phyloP scores from a whole-genome alignment of 257 asterid genomes.

The Scutellaria baicalensis region DNA sequence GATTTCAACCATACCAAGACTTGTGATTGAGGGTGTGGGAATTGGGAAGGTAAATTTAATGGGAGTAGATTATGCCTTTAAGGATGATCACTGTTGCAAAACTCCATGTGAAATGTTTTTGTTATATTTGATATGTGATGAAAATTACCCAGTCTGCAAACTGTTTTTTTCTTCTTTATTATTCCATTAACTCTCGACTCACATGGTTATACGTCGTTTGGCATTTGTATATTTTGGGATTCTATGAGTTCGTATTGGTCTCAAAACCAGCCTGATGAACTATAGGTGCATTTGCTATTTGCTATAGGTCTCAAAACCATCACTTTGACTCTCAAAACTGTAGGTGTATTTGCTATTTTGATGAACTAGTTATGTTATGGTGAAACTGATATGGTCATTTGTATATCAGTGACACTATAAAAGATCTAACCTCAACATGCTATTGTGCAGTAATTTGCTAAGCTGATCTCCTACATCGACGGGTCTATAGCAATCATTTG shows the following conservation, averaged over 20 bases:
- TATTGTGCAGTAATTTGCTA: not conserved
- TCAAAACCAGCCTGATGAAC: too few species aligned
- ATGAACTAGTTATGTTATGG: too few species aligned
- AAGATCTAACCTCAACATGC: not conserved
- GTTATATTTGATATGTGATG: not conserved
- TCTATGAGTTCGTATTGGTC: too few species aligned
- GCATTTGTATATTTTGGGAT: too few species aligned
- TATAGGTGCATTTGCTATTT: too few species aligned
- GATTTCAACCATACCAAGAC: not conserved
- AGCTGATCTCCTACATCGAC: conserved; percentile 6
- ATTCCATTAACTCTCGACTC: not conserved
- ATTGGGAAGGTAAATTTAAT: not conserved
- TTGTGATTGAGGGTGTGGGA: not conserved
- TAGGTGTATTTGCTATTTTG: too few species aligned
- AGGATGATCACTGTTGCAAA: not conserved
- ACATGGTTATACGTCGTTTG: not conserved
- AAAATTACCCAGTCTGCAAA: not conserved
- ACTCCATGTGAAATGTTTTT: not conserved
- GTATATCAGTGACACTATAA: not conserved
- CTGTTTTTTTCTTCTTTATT: not conserved
- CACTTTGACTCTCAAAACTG: too few species aligned
- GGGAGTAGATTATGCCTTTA: not conserved
- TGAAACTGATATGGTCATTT: not conserved
- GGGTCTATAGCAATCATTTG: not conserved
- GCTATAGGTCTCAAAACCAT: too few species aligned